These are phyloP conservation scores for Diaporthe amygdali DNA, from an alignment of 2,329 filamentous ascomycete genomes.

Conservation along the genomic window DNA sequence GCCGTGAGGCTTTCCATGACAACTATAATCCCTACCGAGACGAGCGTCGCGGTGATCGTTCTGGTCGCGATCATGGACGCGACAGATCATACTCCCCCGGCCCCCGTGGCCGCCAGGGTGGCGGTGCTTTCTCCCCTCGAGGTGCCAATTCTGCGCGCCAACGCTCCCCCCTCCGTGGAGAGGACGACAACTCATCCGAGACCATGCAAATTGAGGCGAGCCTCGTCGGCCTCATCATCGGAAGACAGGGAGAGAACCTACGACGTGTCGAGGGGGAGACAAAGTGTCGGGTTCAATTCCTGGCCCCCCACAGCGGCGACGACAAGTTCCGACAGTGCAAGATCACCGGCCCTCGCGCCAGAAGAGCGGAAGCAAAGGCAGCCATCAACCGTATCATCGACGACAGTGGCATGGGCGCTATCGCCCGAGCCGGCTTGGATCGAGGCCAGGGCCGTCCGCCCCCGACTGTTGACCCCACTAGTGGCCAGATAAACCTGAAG, in stretches of 20 bases:
- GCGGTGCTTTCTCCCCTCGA: slow-evolving; percentile 64
- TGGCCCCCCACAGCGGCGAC: slow-evolving; percentile 74
- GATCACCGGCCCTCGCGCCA: slow-evolving; percentile 75
- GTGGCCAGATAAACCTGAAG: slow-evolving; percentile 56
- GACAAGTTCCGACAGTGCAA: slow-evolving; percentile 83
- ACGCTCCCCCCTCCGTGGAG: slow-evolving; percentile 61
- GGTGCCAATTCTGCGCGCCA: slow-evolving; percentile 57
- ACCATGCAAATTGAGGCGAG: slow-evolving; percentile 86
- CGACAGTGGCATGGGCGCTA: slow-evolving; percentile 71
- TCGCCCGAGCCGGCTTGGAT: slow-evolving; percentile 53
- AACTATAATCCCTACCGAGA: slow-evolving; percentile 85
- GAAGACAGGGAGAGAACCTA: slow-evolving; percentile 87
- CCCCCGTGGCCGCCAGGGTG: slow-evolving; percentile 51
- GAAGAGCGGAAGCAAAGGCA: slow-evolving; percentile 77
- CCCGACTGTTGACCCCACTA: slow-evolving; percentile 5
- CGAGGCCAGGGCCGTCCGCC: slow-evolving; percentile 42
- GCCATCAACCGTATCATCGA: slow-evolving; percentile 90
- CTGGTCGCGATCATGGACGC: slow-evolving; percentile 61
- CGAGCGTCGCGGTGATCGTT: slow-evolving; percentile 74
- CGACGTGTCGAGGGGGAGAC: slow-evolving; percentile 84
- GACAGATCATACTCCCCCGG: slow-evolving; percentile 73
- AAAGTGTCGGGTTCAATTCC: slow-evolving; percentile 84
- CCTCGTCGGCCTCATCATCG: slow-evolving; percentile 89
- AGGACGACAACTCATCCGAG: slow-evolving; percentile 73
- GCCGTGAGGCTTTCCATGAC: slow-evolving; percentile 75